Conservation (phyloP, 441 rosid species). For the Erodium texanum region DNA sequence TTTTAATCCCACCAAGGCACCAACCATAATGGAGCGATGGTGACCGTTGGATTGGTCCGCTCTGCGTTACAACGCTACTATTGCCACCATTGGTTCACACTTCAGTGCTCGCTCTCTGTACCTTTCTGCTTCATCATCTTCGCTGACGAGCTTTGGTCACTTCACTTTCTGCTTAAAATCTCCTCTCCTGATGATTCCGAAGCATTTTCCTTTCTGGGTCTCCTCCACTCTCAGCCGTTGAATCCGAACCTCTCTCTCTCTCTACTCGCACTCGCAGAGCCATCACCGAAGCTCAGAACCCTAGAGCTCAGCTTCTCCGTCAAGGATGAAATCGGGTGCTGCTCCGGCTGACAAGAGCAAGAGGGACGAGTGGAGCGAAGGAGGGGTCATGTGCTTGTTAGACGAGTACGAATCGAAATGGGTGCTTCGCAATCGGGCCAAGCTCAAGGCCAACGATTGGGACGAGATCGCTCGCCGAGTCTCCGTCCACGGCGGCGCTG, state of each 20-base stretch:
- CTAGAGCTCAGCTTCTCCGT: neutral
- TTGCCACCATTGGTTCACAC: neutral
- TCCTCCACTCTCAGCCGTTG: no score
- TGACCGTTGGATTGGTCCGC: conserved; percentile 2
- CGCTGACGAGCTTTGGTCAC: neutral
- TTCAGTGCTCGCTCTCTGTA: neutral
- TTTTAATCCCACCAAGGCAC: neutral
- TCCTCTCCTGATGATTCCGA: neutral
- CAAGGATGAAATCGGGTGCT: neutral
- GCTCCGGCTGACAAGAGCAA: neutral
- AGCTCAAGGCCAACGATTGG: neutral
- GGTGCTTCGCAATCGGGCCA: neutral
- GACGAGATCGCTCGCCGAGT: neutral
- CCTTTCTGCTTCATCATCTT: neutral
- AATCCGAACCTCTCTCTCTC: neutral
- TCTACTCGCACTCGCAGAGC: neutral
- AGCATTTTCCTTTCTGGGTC: neutral
- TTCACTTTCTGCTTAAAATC: neutral
- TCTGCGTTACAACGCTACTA: conserved; percentile 2
- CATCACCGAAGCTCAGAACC: neutral
- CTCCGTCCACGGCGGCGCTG: neutral
- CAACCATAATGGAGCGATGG: neutral
- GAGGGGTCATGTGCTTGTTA: neutral
- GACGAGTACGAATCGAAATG: conserved; percentile 3
- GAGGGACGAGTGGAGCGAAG: conserved; percentile 6